phyloP scores from a whole-genome alignment of 2,329 filamentous ascomycete genomes.

The Fusarium lateritium region DNA sequence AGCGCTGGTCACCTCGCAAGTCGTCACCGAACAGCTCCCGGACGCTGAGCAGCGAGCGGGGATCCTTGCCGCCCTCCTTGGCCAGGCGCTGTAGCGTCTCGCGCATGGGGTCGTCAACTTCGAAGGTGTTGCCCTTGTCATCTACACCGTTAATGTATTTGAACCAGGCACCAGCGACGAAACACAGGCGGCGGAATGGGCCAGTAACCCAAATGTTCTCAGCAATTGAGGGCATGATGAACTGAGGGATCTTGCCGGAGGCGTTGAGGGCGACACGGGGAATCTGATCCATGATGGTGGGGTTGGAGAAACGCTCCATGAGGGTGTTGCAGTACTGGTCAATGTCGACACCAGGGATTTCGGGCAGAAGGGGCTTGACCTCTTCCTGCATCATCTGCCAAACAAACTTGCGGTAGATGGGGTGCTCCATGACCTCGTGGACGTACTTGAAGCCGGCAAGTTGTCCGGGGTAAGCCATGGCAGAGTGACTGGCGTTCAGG shows the following conservation, averaged over 20 bases:
- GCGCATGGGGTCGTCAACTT: conserved; percentile 64
- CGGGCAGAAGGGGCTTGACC: conserved; percentile 66
- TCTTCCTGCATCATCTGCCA: conserved; percentile 70
- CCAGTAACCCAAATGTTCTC: conserved; percentile 62
- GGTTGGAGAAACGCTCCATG: conserved; percentile 69
- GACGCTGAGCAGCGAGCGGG: conserved; percentile 60
- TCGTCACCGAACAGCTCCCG: conserved; percentile 66
- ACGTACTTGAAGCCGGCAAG: conserved; percentile 68
- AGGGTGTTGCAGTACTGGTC: conserved; percentile 68
- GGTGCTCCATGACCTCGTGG: conserved; percentile 67
- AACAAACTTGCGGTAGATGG: conserved; percentile 62
- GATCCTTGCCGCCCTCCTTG: conserved; percentile 59
- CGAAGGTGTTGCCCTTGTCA: conserved; percentile 60
- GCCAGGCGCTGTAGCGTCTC: conserved; percentile 64
- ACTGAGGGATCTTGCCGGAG: conserved; percentile 68
- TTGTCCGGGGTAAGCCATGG: conserved; percentile 66
- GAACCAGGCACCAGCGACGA: conserved; percentile 66
- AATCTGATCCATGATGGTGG: conserved; percentile 69
- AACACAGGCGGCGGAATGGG: conserved; percentile 64
- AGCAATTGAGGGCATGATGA: conserved; percentile 64
- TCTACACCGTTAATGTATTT: conserved; percentile 65
- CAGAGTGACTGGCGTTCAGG: conserved; percentile 67
- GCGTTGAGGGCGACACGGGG: conserved; percentile 66
- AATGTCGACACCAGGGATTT: conserved; percentile 65
- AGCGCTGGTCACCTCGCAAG: conserved; percentile 63